A percentile compares a stretch with the other conserved stretches of the same genome.
Evolutionary conservation across 306 rosid genomes (phyloP).

Genomic region (Rubus idaeus): DNA sequence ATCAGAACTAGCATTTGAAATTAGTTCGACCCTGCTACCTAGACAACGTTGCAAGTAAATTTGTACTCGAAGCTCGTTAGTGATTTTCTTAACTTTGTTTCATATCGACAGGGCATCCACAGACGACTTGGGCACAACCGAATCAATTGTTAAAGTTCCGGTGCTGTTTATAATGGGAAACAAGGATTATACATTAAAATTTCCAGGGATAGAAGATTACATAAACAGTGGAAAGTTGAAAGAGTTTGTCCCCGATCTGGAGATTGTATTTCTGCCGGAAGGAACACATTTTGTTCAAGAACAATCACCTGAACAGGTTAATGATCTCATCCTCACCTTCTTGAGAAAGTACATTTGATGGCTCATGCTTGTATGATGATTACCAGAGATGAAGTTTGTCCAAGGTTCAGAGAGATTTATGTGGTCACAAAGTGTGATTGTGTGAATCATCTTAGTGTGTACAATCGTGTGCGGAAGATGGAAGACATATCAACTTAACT

Average conservation of each 20-base stretch:
- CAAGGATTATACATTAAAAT: constrained; percentile 46
- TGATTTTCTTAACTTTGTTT: background rate
- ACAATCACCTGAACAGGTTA: constrained; percentile 52
- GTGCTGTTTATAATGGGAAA: constrained; percentile 52
- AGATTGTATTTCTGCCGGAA: constrained; percentile 38
- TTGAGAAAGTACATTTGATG: background rate
- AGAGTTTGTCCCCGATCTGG: constrained; percentile 49
- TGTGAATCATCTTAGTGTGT: background rate
- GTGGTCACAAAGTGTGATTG: background rate
- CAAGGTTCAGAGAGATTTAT: no score
- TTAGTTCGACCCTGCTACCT: no score
- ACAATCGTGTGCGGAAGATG: background rate
- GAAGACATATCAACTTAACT: no score
- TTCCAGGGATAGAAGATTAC: constrained; percentile 51
- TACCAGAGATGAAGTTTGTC: background rate
- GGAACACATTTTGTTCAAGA: constrained; percentile 59
- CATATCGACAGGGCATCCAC: no score
- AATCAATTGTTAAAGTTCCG: constrained; percentile 46
- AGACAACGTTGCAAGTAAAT: no score
- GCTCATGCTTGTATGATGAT: background rate
- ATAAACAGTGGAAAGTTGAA: constrained; percentile 45
- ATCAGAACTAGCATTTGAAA: no score
- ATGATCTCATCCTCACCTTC: constrained; percentile 48
- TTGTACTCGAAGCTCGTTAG: background rate
- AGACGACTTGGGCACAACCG: constrained; percentile 20